Evolutionary conservation across 306 rosid species (phyloP).

Genomic region (Vicia villosa): DNA sequence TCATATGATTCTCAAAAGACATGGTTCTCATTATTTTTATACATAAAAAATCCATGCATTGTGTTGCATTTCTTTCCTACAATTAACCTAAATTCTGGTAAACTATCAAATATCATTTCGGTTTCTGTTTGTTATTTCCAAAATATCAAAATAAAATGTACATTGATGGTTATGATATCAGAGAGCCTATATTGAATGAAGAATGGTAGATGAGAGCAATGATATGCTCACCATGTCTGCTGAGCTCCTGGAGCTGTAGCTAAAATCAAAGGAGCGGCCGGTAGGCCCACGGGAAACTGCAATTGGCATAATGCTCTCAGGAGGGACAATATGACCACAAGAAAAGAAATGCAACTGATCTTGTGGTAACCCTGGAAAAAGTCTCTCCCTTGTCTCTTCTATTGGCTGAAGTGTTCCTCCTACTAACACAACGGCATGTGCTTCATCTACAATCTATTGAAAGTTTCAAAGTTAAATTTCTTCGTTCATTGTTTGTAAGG

Average conservation of each 20-base stretch:
- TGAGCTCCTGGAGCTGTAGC: conserved; percentile 77
- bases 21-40: neutral
- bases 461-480: conserved; percentile 34
- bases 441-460: conserved; percentile 75
- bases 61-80: neutral
- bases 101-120: neutral
- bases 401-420: conserved; percentile 95
- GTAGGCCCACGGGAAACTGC: conserved; percentile 87
- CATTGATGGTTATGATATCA: conserved; percentile 2
- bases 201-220: conserved; percentile 21
- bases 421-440: conserved; percentile 85
- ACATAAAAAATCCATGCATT: neutral
- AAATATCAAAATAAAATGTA: neutral
- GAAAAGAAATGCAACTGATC: conserved; percentile 79
- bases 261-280: conserved; percentile 81
- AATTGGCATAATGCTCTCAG: conserved; percentile 82
- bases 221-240: conserved; percentile 54
- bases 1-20: neutral
- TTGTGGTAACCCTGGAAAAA: conserved; percentile 74
- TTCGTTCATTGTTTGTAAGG: conserved; percentile 20
- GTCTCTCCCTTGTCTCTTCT: conserved; percentile 91
- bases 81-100: neutral
- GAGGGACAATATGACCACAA: conserved; percentile 84
- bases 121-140: neutral
- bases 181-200: conserved; percentile 7